Evolutionary conservation across 2,329 filamentous ascomycete genomes (phyloP), one percentile per base, ranked within the genome.

Genomic region (Colletotrichum lindemuthianum): DNA sequence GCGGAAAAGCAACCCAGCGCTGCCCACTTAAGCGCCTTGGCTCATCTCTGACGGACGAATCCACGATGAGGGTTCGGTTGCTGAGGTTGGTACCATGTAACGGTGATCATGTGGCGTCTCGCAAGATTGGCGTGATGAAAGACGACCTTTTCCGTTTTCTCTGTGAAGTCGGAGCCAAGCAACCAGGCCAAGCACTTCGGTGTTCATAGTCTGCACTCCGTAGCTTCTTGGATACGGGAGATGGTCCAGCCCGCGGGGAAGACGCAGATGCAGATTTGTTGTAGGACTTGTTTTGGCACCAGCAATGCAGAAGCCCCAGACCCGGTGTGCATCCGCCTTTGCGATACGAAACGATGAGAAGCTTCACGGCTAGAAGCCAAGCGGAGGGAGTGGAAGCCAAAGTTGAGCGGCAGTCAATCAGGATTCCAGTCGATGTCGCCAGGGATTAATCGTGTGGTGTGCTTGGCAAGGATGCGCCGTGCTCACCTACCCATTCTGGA

Each of bases 401-500:
- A n/a, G 24, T 13, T 33, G 15, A 39, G 45, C 50, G 61, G 51
- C 50, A 51, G 55, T 45, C 43, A 12, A 54, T 54, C 51, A 44
- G 24, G 24, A 45, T 16, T 47, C 49, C 15, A 2, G 37, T 44
- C 24, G 34, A 37, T 13, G 36, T 50, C 43, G 51, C 13, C n/a
- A 24, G 16, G 8, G 13, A 7, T 16, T 36, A 44, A 24, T 4
- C 40, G 15, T 48, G 32, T 36, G 24, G 40, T 39, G 11, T 51
- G 45, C 43, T 8, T 11, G 34, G 13, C 41, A 15, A 11, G 59
- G 32, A 52, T 40, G 59, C 24, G 51, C 58, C 51, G 36, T 65
- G 59, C 52, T 59, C 59, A 66, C 59, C 53, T 66, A 59, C 63
- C 60, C 33, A 37, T 64, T 51, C 36, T 39, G 45, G 63, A 50